These are phyloP conservation scores for Phialocephala subalpina DNA, from an alignment of 2,329 filamentous ascomycete species.

Conservation along the genomic window DNA sequence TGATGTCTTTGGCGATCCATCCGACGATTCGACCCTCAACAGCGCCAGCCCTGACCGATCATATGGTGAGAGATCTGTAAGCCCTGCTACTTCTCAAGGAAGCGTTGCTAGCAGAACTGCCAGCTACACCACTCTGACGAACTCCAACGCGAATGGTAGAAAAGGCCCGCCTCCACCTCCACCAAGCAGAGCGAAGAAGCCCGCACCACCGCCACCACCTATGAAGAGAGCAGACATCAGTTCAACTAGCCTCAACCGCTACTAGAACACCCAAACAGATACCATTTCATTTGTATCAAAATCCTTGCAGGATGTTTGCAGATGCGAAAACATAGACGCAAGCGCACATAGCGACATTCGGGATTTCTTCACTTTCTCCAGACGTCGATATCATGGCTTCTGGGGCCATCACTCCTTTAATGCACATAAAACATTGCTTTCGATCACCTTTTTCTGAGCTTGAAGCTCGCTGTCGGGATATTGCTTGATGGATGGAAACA, in stretches of 20 bases:
- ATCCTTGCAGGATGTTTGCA: not conserved
- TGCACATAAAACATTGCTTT: conserved; percentile 8
- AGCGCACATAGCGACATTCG: not conserved
- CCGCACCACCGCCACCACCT: conserved; percentile 69
- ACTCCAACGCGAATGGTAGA: conserved; percentile 40
- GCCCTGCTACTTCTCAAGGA: conserved; percentile 60
- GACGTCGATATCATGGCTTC: not conserved
- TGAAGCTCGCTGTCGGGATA: not conserved
- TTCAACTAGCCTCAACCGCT: conserved; percentile 32
- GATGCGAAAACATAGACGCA: not conserved
- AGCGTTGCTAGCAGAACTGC: conserved; percentile 57
- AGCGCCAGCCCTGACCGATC: conserved; percentile 57
- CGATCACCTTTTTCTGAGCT: not conserved
- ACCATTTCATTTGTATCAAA: not conserved
- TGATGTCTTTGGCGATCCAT: conserved; percentile 58
- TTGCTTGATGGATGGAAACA: conserved; percentile 1
- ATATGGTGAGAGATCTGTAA: conserved; percentile 57
- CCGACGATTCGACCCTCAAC: conserved; percentile 58
- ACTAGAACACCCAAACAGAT: conserved; percentile 21
- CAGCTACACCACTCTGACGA: conserved; percentile 54
- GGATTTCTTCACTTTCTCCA: not conserved
- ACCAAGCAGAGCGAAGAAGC: conserved; percentile 69
- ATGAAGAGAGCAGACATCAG: conserved; percentile 60
- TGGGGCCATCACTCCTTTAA: conserved; percentile 9
- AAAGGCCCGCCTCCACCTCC: conserved; percentile 70